Base-by-base conservation (phyloP, 2,329 filamentous ascomycete genomes). In the Myriosclerotinia scirpicola region DNA sequence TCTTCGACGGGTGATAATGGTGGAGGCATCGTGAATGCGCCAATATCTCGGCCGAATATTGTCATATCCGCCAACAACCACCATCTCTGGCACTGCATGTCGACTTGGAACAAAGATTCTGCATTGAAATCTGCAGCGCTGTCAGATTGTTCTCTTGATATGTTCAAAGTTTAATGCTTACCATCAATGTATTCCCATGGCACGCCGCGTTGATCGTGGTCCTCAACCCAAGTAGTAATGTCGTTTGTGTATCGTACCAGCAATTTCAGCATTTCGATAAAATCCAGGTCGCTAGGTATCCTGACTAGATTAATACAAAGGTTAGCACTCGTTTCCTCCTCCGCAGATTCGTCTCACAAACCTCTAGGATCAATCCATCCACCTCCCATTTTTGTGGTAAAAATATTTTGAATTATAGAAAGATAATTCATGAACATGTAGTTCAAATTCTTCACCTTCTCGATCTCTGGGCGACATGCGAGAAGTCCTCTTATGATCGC, bases 41-140 rank as follows among this genome's bases (percentile, higher is more conserved):
- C 44, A 1, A 20, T 48, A 11, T 3, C n/a, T 36, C 22, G 44
- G 44, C 38, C 20, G 15, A 61, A 52, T 11, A 15, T 26, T 22
- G 44, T 50, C 30, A 61, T 52, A 50, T 61, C 42, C 12, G 58
- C 58, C 44, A 61, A 52, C 12, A 11, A n/a, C 58, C 58, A 50
- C 58, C 58, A 61, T 50, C 30, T 61, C 30, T 61, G 58, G n/a
- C 58, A 61, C 44, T 61, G 58, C 8, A 8, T 36, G 5, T 61
- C 58, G 8, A 61, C 58, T 26, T 61, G 30, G 12, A 50, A 30
- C n/a, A 61, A 5, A 20, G 58, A 61, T 0, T 50, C 34, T 26
- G 44, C 30, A 34, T 26, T 26, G 12, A 61, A 50, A 9, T 50
- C 44, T 61, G n/a, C 15, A 12, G 12, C n/a, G 20, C 38, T 40